These are phyloP conservation scores for Populus pruinosa DNA, from an alignment of 345 rosid species.

Conservation along the genomic window DNA sequence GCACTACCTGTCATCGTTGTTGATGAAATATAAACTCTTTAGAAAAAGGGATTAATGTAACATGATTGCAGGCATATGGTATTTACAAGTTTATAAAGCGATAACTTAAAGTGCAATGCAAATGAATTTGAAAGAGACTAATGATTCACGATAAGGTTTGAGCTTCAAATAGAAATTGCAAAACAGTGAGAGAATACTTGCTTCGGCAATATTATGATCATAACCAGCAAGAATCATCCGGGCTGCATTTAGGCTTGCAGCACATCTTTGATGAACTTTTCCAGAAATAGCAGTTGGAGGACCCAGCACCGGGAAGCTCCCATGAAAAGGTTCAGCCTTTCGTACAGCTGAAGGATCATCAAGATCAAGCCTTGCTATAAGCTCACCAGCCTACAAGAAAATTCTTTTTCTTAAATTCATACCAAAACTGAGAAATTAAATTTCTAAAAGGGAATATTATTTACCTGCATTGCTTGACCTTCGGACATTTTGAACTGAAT, in stretches of 20 bases:
- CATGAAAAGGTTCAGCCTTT: slow-evolving; percentile 95
- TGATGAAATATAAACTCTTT: slow-evolving; percentile 2
- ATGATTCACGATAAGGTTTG: not conserved
- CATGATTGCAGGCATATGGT: not conserved
- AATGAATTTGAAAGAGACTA: not conserved
- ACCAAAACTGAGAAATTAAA: not conserved
- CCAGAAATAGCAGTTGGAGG: slow-evolving; percentile 95
- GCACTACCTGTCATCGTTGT: slow-evolving; percentile 66
- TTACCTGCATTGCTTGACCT: slow-evolving; percentile 99
- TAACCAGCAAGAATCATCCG: slow-evolving; percentile 98
- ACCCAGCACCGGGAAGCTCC: slow-evolving; percentile 80
- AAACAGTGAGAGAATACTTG: slow-evolving; percentile 30
- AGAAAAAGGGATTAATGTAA: not conserved
- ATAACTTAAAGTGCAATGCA: not conserved
- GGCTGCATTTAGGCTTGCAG: slow-evolving; percentile 87
- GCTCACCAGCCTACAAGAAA: slow-evolving; percentile 86
- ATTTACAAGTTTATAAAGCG: not conserved
- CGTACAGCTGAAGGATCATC: slow-evolving; percentile 99
- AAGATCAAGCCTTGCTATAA: slow-evolving; percentile 88
- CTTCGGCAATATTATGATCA: slow-evolving; percentile 90
- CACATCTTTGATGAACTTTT: slow-evolving; percentile 98
- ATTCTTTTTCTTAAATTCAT: slow-evolving; percentile 11
- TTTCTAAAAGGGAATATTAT: slow-evolving; percentile 3
- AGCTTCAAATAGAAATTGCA: not conserved
- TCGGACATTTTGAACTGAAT: slow-evolving; percentile 81